Evolutionary conservation across 495 filamentous ascomycete species (phyloP), one percentile per base, ranked within the genome.

Genomic region (Penicillium parvum): DNA sequence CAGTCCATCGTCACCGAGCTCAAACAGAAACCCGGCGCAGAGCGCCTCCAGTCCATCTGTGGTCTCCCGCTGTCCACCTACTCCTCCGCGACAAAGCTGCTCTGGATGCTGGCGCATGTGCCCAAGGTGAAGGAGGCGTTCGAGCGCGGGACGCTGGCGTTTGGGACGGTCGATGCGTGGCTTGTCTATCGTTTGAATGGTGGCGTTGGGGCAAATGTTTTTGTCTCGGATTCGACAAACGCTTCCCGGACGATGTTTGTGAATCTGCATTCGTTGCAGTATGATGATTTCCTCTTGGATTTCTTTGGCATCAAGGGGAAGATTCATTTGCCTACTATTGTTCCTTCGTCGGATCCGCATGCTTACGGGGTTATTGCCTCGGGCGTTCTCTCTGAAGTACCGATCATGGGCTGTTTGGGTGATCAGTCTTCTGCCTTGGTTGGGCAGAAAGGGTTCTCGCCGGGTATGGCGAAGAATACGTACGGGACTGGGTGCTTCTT

Each of bases 171-270:
- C 44, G 91, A 97, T 60, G 80, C 85, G 3, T 97, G 91, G 91
- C 70, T 97, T 26, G 81, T 95, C 6, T 96, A 90, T 65, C 81
- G 83, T 55, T 76, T 97, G 45, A 96, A 95, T 52, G 90, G 90
- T 37, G 87, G 87, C 17, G 76, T 71, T 22, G 53, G 72, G 9
- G 79, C 79, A 21, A 77, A 81, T 41, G 60, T 92, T 23, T 84
- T 86, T 60, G 87, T 97, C 41, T 90, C 91, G 10, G 91, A 97
- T 64, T 78, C 83, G 21, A 95, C 90, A 29, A 97, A 97, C 65
- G 90, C 91, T 11, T 94, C 88, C 18, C 73, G 91, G 38, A 97
- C 91, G 27, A 96, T 96, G 91, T 95, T 96, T 65, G 88, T 95
- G 76, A 92, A 95, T 56, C 69, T 97, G 17, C 73, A 84, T 47